A percentile compares a stretch with the other conserved stretches of the same genome.
Conservation (phyloP, 352 stramenopile genomes). For the Pythium dissotocum region DNA sequence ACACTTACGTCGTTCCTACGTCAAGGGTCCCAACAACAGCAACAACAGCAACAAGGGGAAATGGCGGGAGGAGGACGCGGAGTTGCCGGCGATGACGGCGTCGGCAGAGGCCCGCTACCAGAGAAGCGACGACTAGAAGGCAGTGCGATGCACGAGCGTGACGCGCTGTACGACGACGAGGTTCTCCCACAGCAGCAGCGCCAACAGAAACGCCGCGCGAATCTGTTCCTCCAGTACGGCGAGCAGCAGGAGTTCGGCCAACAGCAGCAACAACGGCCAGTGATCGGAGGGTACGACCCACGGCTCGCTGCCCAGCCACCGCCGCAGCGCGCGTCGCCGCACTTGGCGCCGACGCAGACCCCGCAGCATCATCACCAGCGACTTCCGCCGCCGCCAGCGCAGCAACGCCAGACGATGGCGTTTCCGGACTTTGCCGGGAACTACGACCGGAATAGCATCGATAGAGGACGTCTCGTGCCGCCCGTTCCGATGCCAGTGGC, state of each 20-base stretch:
- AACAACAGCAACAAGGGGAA: not conserved
- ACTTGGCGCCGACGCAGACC: not conserved
- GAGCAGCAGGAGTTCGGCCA: slow-evolving; percentile 1
- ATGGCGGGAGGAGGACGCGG: not conserved
- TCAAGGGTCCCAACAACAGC: slow-evolving; percentile 8
- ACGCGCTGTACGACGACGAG: slow-evolving; percentile 5
- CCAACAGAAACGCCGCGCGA: slow-evolving; percentile 22
- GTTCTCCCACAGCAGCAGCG: slow-evolving; percentile 5
- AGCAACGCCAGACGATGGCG: not conserved
- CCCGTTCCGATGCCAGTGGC: not conserved
- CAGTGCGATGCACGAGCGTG: not conserved
- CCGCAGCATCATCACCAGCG: not conserved
- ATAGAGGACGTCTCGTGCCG: not conserved
- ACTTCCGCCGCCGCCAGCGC: not conserved
- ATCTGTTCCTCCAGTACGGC: slow-evolving; percentile 24
- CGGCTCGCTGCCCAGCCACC: not conserved
- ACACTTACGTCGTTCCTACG: slow-evolving; percentile 35
- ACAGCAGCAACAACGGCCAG: not conserved
- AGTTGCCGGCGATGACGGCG: not conserved
- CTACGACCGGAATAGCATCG: slow-evolving; percentile 3
- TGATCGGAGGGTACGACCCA: not conserved
- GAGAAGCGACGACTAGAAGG: slow-evolving; percentile 18
- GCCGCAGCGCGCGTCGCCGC: not conserved
- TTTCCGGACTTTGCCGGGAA: slow-evolving; percentile 4
- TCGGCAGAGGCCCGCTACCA: not conserved